phyloP scores from a whole-genome alignment of 139 green algal species.

The Coccomyxa sp. region DNA sequence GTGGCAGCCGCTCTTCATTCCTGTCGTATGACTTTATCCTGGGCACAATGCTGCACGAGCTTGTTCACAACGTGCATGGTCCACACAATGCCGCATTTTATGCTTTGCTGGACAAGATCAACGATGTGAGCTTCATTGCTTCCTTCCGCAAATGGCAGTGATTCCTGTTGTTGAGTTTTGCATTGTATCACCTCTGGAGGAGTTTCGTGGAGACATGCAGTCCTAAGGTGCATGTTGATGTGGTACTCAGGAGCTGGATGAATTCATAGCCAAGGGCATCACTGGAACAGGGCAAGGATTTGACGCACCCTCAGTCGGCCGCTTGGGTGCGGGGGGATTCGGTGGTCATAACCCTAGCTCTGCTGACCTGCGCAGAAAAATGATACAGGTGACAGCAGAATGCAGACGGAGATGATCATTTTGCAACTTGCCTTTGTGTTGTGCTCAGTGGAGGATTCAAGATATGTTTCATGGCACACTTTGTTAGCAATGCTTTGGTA shows the following conservation, averaged over 20 bases:
- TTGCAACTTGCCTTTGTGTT: too few relatives aligned
- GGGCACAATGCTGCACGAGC: constrained; percentile 79
- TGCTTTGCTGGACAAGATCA: constrained; percentile 85
- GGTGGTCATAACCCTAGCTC: background rate
- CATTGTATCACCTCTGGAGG: too few relatives aligned
- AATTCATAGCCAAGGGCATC: constrained; percentile 72
- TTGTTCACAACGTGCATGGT: constrained; percentile 3
- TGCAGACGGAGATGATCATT: too few relatives aligned
- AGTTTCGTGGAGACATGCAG: too few relatives aligned
- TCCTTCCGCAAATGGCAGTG: background rate
- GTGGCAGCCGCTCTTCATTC: constrained; percentile 39
- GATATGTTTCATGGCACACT: too few relatives aligned
- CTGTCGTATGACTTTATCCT: constrained; percentile 64
- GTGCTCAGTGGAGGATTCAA: too few relatives aligned
- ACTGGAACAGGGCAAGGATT: constrained; percentile 45
- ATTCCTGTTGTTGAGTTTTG: too few relatives aligned
- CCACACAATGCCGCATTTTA: constrained; percentile 63
- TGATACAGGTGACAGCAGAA: background rate
- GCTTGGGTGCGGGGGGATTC: background rate
- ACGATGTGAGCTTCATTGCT: background rate
- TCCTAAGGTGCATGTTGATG: too few relatives aligned
- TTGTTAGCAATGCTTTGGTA: too few relatives aligned
- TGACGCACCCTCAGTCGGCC: constrained; percentile 24
- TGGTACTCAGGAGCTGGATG: constrained; percentile 62
- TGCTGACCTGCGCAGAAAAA: background rate